Conservation (phyloP, 2,329 filamentous ascomycete genomes). For the Ophiostoma quercus region DNA sequence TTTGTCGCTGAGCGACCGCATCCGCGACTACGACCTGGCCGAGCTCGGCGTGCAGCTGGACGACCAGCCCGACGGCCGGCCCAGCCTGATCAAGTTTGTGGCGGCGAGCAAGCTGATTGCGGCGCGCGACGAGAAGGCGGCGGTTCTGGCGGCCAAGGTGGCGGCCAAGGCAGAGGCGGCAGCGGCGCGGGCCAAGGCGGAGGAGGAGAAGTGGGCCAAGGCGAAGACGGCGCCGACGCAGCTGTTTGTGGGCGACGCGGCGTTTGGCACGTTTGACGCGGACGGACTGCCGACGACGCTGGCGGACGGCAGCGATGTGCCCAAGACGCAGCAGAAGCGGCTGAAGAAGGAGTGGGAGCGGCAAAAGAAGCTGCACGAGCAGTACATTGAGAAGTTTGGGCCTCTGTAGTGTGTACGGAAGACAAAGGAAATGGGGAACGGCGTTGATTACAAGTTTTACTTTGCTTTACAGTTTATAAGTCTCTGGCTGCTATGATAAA, state of each 20-base stretch:
- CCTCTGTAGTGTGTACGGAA: background rate
- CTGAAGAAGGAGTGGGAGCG: conserved; percentile 65
- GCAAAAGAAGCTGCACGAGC: conserved; percentile 63
- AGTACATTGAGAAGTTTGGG: conserved; percentile 36
- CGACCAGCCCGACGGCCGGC: conserved; percentile 50
- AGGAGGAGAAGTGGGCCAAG: conserved; percentile 29
- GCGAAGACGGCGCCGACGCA: conserved; percentile 32
- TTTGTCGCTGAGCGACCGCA: conserved; percentile 57
- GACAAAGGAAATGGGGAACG: background rate
- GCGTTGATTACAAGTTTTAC: background rate
- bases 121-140: conserved; percentile 50
- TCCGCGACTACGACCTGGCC: conserved; percentile 62
- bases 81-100: conserved; percentile 60
- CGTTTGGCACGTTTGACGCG: conserved; percentile 61
- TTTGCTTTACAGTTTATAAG: background rate
- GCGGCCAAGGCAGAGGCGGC: conserved; percentile 40
- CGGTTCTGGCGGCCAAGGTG: conserved; percentile 48
- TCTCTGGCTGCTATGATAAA: background rate
- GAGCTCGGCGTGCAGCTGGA: conserved; percentile 65
- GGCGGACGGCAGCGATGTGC: conserved; percentile 57
- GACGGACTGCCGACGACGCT: conserved; percentile 60
- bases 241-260: conserved; percentile 38
- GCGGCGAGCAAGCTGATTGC: conserved; percentile 51
- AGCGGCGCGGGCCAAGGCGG: conserved; percentile 37
- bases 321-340: conserved; percentile 61